A percentile compares a stretch with the other conserved stretches of the same genome.
Evolutionary conservation across 139 green algal species (phyloP).

Genomic region (Tetratostichococcus sp.): DNA sequence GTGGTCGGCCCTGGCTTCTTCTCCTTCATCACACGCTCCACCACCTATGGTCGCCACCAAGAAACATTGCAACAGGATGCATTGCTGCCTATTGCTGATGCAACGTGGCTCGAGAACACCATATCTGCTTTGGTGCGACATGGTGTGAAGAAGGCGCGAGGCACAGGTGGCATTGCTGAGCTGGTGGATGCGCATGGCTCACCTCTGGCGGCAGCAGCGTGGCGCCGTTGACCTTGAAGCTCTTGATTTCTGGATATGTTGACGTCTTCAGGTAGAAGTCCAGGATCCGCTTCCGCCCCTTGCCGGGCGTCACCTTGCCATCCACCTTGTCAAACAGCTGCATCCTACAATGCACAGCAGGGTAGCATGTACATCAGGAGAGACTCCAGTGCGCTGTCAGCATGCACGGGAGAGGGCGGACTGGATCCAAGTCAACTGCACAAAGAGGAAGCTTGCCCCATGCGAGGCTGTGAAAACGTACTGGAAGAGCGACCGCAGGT

Average conservation of each 20-base stretch:
- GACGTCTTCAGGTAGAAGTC: constrained; percentile 62
- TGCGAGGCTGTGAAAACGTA: no score
- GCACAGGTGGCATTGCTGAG: no score
- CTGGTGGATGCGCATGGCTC: background rate
- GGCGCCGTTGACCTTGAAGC: constrained; percentile 47
- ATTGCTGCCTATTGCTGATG: no score
- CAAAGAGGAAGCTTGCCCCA: no score
- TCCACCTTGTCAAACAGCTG: constrained; percentile 67
- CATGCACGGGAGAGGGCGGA: background rate
- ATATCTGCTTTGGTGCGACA: background rate
- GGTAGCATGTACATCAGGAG: background rate
- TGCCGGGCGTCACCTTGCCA: constrained; percentile 41
- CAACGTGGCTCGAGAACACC: no score
- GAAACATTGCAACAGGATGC: no score
- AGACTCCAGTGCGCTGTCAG: background rate
- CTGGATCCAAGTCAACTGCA: background rate
- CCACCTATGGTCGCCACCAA: constrained; percentile 12
- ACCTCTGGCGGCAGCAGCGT: constrained; percentile 32
- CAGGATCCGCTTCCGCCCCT: constrained; percentile 37
- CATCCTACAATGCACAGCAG: constrained; percentile 10
- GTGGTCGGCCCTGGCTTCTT: constrained; percentile 23
- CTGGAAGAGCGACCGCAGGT: constrained; percentile 45
- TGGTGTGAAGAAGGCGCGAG: no score
- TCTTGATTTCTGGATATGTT: constrained; percentile 46
- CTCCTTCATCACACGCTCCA: constrained; percentile 24